phyloP scores from a whole-genome alignment of 306 rosid species.

The Senna siamea region DNA sequence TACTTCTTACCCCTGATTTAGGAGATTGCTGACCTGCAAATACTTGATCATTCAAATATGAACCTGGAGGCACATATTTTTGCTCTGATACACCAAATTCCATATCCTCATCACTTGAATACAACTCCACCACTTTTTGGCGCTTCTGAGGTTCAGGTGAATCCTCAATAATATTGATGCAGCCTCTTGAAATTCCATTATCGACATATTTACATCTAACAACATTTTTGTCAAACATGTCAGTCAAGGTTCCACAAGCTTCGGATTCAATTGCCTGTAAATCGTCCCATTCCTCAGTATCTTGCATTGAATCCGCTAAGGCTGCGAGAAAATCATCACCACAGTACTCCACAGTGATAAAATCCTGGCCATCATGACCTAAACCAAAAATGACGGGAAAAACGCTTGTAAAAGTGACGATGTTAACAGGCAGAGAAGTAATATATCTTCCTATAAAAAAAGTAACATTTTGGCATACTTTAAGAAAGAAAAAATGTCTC shows the following conservation, averaged over 20 bases:
- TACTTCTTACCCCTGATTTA: slow-evolving; percentile 51
- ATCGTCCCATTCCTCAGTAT: slow-evolving; percentile 93
- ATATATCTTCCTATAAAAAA: background rate
- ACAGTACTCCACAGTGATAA: slow-evolving; percentile 83
- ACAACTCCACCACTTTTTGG: slow-evolving; percentile 59
- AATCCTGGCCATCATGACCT: slow-evolving; percentile 89
- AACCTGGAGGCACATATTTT: slow-evolving; percentile 34
- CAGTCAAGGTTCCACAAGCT: slow-evolving; percentile 66
- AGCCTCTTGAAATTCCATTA: slow-evolving; percentile 25
- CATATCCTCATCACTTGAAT: slow-evolving; percentile 66
- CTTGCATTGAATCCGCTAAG: slow-evolving; percentile 68
- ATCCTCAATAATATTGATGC: slow-evolving; percentile 49
- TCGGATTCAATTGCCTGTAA: slow-evolving; percentile 73
- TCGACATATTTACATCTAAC: slow-evolving; percentile 24
- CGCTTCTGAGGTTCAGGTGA: slow-evolving; percentile 46
- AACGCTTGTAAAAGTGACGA: background rate
- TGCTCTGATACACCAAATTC: slow-evolving; percentile 42
- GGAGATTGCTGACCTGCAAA: slow-evolving; percentile 41
- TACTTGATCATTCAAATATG: slow-evolving; percentile 26
- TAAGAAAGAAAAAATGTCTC: background rate
- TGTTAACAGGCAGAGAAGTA: background rate
- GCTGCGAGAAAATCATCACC: slow-evolving; percentile 89
- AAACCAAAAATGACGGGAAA: slow-evolving; percentile 4
- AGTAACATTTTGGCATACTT: background rate
- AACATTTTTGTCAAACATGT: slow-evolving; percentile 47